Base-by-base conservation (phyloP, 768 basidiomycete genomes). In the Collybiopsis confluens region DNA sequence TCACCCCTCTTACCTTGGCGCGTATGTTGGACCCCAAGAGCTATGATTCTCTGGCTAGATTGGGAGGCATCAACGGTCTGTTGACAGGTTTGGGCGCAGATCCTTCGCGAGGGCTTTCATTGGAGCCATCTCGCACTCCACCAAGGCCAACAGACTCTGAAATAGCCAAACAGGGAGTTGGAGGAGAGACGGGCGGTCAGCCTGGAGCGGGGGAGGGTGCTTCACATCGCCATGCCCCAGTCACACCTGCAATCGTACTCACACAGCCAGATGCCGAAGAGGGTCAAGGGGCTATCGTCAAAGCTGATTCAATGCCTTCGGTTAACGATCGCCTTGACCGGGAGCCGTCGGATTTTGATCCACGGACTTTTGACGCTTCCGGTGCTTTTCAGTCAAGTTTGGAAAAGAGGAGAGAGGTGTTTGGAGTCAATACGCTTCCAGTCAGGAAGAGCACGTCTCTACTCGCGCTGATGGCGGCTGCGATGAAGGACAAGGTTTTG, bases 401-500 rank as follows among this genome's bases (percentile, higher is more conserved):
- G 8, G 81, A 82, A 10, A 81, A 86, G 36, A 76, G 93, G 16
- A 68, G 74, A 55, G 73, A 80, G 0, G 75, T 93, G 1, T 95
- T 86, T 62, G 92, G 92, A 15, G 71, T 75, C 54, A 95, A 96
- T 63, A 62, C 85, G 6, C 72, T 94, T 1, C 92, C 93, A 0
- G 73, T 70, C 1, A 80, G 88, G n/a, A 70, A 76, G 21, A 79
- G 77, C 54, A 93, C 91, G 64, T 76, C 79, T 4, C 70, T 96
- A 41, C 72, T 92, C 24, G 73, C 75, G 56, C 74, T 95, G 26
- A 93, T 93, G 88, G 92, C 85, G 85, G 68, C 84, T 40, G 91
- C 93, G 1, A 69, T 92, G 62, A 88, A 92, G 67, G 93, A 96
- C 70, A 95, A 92, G 72, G 90, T 95, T 59, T 71, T 95, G 91